Percentiles rank a stretch among this genome's conserved stretches.
These are phyloP conservation scores for Solanum ossicruentum DNA, from an alignment of 257 asterid genomes.

Conservation along the genomic window DNA sequence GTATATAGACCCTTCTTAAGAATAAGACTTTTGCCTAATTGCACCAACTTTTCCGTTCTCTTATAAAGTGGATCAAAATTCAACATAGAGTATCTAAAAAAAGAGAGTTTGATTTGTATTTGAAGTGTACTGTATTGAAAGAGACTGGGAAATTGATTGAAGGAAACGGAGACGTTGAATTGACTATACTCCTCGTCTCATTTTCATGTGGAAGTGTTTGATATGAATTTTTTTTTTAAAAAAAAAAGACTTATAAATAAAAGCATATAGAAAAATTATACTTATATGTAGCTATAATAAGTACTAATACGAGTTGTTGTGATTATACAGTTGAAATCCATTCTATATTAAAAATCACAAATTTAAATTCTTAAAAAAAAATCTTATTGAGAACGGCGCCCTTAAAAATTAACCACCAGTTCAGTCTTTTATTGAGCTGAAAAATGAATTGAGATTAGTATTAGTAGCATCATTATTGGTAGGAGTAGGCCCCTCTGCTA, in stretches of 20 bases:
- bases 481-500: not conserved
- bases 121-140: not conserved
- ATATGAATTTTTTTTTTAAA: not conserved
- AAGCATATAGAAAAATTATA: not conserved
- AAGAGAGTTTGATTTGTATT: slow-evolving; percentile 16
- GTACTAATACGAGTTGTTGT: not conserved
- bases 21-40: not conserved
- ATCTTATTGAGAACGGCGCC: rapidly evolving
- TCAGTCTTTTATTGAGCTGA: not conserved
- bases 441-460: not conserved
- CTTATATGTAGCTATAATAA: not conserved
- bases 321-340: not conserved
- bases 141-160: not conserved
- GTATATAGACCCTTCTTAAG: no score
- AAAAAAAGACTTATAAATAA: not conserved
- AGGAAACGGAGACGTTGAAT: slow-evolving; percentile 16
- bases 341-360: not conserved
- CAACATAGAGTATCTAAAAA: not conserved
- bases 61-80: slow-evolving; percentile 6
- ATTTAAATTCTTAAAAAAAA: rapidly evolving
- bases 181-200: not conserved
- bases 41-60: not conserved
- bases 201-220: not conserved
- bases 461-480: not conserved
- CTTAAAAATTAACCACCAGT: rapidly evolving